Percentiles rank a stretch among this genome's conserved stretches.
phyloP scores from a whole-genome alignment of 768 basidiomycete species.

The Pleurotus djamor region DNA sequence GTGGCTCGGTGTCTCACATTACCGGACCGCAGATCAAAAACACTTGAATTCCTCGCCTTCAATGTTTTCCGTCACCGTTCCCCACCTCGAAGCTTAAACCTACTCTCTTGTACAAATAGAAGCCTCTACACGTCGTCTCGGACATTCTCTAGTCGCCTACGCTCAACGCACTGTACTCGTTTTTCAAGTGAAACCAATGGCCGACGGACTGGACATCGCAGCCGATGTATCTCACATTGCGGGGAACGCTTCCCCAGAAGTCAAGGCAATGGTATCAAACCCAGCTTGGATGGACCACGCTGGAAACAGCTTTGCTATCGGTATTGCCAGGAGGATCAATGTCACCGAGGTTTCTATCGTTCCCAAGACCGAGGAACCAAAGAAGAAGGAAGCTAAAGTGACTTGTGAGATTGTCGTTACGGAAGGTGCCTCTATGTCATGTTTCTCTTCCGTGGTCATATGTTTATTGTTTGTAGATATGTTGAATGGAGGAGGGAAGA shows the following conservation, averaged over 20 bases:
- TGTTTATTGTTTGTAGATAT: conserved; percentile 13
- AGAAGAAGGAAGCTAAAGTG: conserved; percentile 22
- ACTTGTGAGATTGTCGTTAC: conserved; percentile 23
- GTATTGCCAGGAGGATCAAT: conserved; percentile 12
- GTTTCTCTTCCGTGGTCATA: conserved; percentile 6
- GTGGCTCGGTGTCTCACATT: no score
- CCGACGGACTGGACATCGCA: no score
- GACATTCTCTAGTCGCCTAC: no score
- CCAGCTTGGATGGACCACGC: neutral
- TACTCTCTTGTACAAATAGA: no score
- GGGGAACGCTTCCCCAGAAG: conserved; percentile 15
- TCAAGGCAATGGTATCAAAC: conserved; percentile 10
- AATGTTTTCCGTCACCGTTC: no score
- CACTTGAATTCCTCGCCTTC: no score
- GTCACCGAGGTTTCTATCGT: conserved; percentile 19
- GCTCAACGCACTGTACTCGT: no score
- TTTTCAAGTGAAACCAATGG: no score
- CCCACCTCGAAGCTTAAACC: no score
- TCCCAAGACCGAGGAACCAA: conserved; percentile 22
- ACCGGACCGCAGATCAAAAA: no score
- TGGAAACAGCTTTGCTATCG: conserved; percentile 12
- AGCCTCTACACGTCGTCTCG: no score
- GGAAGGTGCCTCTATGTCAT: conserved; percentile 24
- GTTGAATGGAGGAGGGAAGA: conserved; percentile 44
- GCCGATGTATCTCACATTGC: conserved; percentile 5